Evolutionary conservation across 805 yeast species (phyloP).

Genomic region (Suhomyces xylopsoci): DNA sequence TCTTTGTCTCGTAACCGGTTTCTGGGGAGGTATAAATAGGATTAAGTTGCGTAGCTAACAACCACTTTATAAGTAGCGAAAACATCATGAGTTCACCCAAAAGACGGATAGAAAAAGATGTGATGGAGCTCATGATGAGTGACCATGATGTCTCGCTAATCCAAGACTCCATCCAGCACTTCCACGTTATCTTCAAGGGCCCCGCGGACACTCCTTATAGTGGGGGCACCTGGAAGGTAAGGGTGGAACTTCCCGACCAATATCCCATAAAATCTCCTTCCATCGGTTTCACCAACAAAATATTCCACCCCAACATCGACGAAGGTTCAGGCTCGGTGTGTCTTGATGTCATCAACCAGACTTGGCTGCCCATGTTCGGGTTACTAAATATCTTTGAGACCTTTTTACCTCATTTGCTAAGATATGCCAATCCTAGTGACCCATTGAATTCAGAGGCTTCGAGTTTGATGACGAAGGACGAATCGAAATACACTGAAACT

Average conservation of each 20-base stretch:
- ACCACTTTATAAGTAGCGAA: background rate
- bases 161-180: slow-evolving; percentile 77
- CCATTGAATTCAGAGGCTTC: slow-evolving; percentile 93
- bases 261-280: slow-evolving; percentile 96
- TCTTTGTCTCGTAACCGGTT: background rate
- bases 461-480: slow-evolving; percentile 67
- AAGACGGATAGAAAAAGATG: slow-evolving; percentile 89
- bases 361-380: slow-evolving; percentile 98
- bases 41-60: background rate
- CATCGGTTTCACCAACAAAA: slow-evolving; percentile 86
- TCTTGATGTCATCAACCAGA: slow-evolving; percentile 92
- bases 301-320: slow-evolving; percentile 94
- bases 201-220: slow-evolving; percentile 82
- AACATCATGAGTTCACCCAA: slow-evolving; percentile 46
- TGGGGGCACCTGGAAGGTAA: slow-evolving; percentile 85
- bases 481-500: slow-evolving; percentile 58
- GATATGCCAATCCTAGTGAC: slow-evolving; percentile 92
- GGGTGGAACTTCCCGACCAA: slow-evolving; percentile 91
- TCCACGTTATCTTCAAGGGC: slow-evolving; percentile 79
- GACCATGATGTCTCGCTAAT: slow-evolving; percentile 83
- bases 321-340: slow-evolving; percentile 89
- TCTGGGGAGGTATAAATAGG: background rate
- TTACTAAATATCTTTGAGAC: slow-evolving; percentile 86
- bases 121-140: slow-evolving; percentile 94
- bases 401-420: slow-evolving; percentile 84